Evolutionary conservation across 2,329 filamentous ascomycete species (phyloP).

Genomic region (Fusarium succisae): DNA sequence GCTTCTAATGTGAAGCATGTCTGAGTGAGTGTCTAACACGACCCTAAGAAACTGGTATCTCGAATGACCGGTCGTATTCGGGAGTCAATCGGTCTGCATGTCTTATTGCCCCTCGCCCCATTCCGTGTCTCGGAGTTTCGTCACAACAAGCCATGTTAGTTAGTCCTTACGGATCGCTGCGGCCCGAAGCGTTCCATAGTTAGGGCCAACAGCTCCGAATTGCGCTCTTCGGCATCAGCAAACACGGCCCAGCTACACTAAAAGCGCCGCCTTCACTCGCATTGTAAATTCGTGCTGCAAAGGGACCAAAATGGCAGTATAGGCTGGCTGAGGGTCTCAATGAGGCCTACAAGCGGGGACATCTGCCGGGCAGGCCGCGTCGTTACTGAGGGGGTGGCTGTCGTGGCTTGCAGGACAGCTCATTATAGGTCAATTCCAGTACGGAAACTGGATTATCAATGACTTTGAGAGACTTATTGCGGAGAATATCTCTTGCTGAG

Average conservation of each 20-base stretch:
- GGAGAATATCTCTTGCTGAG: background rate
- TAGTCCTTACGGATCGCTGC: background rate
- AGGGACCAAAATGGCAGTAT: background rate
- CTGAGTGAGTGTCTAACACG: background rate
- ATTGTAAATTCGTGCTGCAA: rapidly evolving
- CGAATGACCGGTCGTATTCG: background rate
- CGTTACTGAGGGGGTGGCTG: background rate
- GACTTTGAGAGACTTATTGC: background rate
- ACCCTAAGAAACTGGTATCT: rapidly evolving
- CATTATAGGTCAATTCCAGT: background rate
- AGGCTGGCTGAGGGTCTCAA: background rate
- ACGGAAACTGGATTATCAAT: background rate
- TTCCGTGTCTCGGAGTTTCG: background rate
- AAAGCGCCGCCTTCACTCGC: background rate
- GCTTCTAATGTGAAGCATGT: background rate
- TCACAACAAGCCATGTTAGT: background rate
- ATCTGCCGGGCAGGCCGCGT: background rate
- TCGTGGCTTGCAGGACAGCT: background rate
- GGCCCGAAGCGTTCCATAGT: background rate
- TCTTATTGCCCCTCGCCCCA: background rate
- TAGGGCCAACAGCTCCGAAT: background rate
- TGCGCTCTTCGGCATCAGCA: background rate
- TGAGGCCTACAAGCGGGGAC: background rate
- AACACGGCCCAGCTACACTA: background rate
- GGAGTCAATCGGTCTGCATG: background rate